Conservation (phyloP, 768 basidiomycete genomes). For the Lactarius psammicola region DNA sequence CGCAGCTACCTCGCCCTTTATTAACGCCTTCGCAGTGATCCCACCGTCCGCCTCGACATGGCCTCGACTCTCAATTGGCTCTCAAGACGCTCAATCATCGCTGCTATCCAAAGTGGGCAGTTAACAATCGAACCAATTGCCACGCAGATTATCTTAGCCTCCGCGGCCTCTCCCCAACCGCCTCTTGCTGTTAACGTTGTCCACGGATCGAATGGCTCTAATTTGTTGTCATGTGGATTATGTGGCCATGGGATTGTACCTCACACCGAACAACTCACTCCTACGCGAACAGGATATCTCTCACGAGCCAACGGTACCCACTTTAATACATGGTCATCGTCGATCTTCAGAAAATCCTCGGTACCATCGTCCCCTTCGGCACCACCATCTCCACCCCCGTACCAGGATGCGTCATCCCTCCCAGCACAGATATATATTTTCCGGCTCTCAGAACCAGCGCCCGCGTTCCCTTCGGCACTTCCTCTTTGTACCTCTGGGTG, state of each 20-base stretch:
- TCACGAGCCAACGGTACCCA: conserved; percentile 33
- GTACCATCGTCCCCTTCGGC: conserved; percentile 33
- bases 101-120: conserved; percentile 85
- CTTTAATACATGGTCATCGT: conserved; percentile 50
- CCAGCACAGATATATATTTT: conserved; percentile 63
- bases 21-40: conserved; percentile 58
- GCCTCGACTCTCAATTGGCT: conserved; percentile 94
- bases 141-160: conserved; percentile 55
- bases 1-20: conserved; percentile 22
- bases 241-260: conserved; percentile 65
- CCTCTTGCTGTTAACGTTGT: conserved; percentile 32
- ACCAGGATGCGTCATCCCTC: conserved; percentile 31
- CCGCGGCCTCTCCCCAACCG: conserved; percentile 43
- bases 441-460: conserved; percentile 47
- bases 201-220: conserved; percentile 45
- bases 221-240: conserved; percentile 71
- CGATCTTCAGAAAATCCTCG: conserved; percentile 57
- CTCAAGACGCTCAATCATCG: conserved; percentile 76
- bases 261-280: conserved; percentile 34
- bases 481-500: conserved; percentile 84
- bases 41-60: conserved; percentile 88
- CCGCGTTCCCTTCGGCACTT: conserved; percentile 32
- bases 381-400: conserved; percentile 38
- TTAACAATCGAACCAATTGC: conserved; percentile 86
- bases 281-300: conserved; percentile 37